Evolutionary conservation across 192 early-diverging fungal species (phyloP).

Genomic region (Coemansia sp.): DNA sequence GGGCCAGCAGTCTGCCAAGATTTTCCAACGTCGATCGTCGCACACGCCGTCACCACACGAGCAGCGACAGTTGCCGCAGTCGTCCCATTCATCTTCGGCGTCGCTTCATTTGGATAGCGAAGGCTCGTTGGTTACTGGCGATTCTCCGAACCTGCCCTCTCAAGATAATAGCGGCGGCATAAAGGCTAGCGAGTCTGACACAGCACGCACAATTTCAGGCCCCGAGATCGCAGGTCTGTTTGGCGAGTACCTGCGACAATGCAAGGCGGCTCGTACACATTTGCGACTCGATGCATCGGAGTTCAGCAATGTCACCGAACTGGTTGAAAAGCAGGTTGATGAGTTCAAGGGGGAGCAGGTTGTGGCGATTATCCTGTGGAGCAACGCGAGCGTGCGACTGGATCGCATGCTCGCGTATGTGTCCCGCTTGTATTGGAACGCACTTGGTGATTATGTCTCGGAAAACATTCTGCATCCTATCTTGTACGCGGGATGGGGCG

Average conservation of each 20-base stretch:
- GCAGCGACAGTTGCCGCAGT: not conserved
- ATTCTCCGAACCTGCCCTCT: not conserved
- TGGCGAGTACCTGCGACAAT: slow-evolving; percentile 49
- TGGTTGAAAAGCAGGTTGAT: slow-evolving; percentile 42
- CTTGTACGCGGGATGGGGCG: slow-evolving; percentile 41
- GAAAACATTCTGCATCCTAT: slow-evolving; percentile 50
- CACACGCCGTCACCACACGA: slow-evolving; percentile 22
- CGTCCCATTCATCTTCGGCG: not conserved
- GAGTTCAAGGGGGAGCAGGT: slow-evolving; percentile 48
- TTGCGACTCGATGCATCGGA: slow-evolving; percentile 30
- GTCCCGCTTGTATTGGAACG: slow-evolving; percentile 52
- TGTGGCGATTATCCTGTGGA: slow-evolving; percentile 46
- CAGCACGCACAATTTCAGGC: slow-evolving; percentile 19
- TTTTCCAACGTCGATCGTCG: slow-evolving; percentile 21
- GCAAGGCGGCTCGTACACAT: slow-evolving; percentile 32
- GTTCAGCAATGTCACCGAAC: slow-evolving; percentile 16
- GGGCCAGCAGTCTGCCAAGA: not conserved
- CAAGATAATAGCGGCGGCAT: not conserved
- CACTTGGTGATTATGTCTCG: slow-evolving; percentile 53
- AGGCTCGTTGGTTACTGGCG: not conserved
- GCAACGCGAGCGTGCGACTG: slow-evolving; percentile 37
- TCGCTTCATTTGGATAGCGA: slow-evolving; percentile 8
- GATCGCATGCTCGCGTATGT: slow-evolving; percentile 43
- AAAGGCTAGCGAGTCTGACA: not conserved
- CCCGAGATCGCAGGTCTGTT: slow-evolving; percentile 37